Percentiles rank a stretch among this genome's conserved stretches.
These are phyloP conservation scores for Cytospora piceicola DNA, from an alignment of 2,329 filamentous ascomycete species.

Conservation along the genomic window DNA sequence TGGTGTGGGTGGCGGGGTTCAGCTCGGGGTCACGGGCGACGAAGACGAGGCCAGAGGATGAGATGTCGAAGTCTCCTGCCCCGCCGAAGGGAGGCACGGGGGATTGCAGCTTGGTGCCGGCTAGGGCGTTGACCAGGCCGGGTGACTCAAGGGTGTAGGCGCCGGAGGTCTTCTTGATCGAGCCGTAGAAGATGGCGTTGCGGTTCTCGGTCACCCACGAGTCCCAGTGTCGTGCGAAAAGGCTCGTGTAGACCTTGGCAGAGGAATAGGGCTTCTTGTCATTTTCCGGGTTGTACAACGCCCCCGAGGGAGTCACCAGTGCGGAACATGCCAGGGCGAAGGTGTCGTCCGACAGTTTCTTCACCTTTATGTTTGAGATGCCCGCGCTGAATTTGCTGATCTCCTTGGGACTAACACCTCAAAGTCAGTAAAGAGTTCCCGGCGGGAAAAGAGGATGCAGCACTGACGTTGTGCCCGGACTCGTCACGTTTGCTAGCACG, in stretches of 20 bases:
- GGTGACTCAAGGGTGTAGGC: constrained; percentile 48
- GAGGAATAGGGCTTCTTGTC: constrained; percentile 64
- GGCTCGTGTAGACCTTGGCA: constrained; percentile 71
- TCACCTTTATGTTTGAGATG: constrained; percentile 63
- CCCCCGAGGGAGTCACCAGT: constrained; percentile 68
- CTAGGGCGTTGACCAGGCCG: constrained; percentile 66
- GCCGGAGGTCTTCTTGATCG: constrained; percentile 52
- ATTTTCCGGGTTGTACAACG: constrained; percentile 67
- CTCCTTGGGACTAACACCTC: constrained; percentile 44
- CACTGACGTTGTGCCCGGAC: constrained; percentile 46
- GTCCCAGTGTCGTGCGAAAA: constrained; percentile 86
- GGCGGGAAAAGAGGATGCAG: not conserved
- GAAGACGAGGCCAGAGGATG: constrained; percentile 68
- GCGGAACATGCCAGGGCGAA: constrained; percentile 64
- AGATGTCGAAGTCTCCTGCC: constrained; percentile 78
- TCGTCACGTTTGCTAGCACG: constrained; percentile 45
- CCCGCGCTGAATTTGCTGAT: constrained; percentile 55
- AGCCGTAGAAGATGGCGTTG: constrained; percentile 74
- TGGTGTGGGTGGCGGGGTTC: constrained; percentile 75
- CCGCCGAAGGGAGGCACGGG: constrained; percentile 82
- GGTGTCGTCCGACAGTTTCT: constrained; percentile 52
- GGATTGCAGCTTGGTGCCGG: constrained; percentile 61
- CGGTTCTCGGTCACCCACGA: constrained; percentile 70
- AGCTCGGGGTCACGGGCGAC: constrained; percentile 74
- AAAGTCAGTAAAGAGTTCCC: not conserved